Percentiles rank a stretch among this genome's conserved stretches.
Conservation (phyloP, 345 rosid species). For the Sisymbrium altissimum region DNA sequence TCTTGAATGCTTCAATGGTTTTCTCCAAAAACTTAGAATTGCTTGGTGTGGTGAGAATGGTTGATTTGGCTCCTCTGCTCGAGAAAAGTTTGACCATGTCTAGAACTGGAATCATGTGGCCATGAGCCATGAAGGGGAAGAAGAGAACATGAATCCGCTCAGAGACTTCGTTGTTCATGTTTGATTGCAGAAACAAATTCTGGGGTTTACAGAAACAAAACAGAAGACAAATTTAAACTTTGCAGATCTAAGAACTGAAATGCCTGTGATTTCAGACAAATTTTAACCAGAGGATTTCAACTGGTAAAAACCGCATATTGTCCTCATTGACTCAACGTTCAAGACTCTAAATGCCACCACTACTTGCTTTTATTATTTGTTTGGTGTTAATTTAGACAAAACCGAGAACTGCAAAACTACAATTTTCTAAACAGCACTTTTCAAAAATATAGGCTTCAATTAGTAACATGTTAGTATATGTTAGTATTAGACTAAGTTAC, state of each 20-base stretch:
- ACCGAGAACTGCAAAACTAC: no score
- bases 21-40: slow-evolving; percentile 35
- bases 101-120: slow-evolving; percentile 48
- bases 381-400: no score
- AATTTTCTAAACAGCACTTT: no score
- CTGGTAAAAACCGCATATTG: no score
- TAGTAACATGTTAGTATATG: no score
- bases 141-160: slow-evolving; percentile 37
- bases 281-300: neutral
- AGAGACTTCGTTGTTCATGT: slow-evolving; percentile 27
- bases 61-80: slow-evolving; percentile 37
- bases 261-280: no score
- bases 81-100: slow-evolving; percentile 59
- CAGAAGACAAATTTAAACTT: neutral
- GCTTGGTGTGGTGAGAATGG: slow-evolving; percentile 45
- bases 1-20: slow-evolving; percentile 25
- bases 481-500: no score
- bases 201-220: neutral
- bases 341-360: no score
- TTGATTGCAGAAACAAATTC: neutral
- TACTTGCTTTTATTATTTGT: no score
- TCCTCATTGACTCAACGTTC: no score
- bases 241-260: neutral
- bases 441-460: no score
- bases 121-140: slow-evolving; percentile 55